Evolutionary conservation across 352 stramenopile species (phyloP), one percentile per base, ranked within the genome.

Genomic region (Bremia lactucae): DNA sequence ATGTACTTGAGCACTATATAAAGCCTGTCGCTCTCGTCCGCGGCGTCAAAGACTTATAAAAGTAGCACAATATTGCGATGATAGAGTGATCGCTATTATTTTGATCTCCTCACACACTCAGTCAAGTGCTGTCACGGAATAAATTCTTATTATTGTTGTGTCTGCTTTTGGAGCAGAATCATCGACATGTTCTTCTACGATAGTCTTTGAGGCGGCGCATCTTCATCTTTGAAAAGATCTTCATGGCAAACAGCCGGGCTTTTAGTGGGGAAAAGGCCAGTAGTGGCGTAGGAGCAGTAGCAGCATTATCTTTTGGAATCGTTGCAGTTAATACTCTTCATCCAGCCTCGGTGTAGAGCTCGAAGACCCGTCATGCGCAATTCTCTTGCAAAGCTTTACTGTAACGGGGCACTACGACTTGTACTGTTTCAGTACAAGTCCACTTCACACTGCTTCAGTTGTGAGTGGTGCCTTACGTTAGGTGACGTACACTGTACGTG

Each of bases 51-150:
- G 42, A 95, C 85, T 57, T 96, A 83, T 39, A 95, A 95, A 15
- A 96, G 66, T 45, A 94, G 53, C 41, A 93, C 83, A 34, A 96
- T 66, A 45, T 94, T 96, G 35, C 83, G 81, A 59, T 96, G 85
- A 36, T 91, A 95, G 18, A 96, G 64, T 19, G 67, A 63, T 4
- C 79, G 66, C 80, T n/a, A 96, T 93, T 55, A 95, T 87, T 15
- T 68, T 46, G 22, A 96, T 86, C 57, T 96, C 85, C 41, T 86
- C 64, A 15, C 68, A 65, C 39, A 94, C 68, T 29, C 73, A 72
- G 42, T 94, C 81, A 5, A 94, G 55, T 9, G 78, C 81, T 33
- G 81, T 89, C 35, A 92, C 70, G 1, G 77, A 64, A 11, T 74
- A 71, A 74, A 90, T 88, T 19, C 45, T 57, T 23, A 50, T 42